These are phyloP conservation scores for Lagenidium sp. DNA, from an alignment of 352 stramenopile genomes.

Conservation along the genomic window DNA sequence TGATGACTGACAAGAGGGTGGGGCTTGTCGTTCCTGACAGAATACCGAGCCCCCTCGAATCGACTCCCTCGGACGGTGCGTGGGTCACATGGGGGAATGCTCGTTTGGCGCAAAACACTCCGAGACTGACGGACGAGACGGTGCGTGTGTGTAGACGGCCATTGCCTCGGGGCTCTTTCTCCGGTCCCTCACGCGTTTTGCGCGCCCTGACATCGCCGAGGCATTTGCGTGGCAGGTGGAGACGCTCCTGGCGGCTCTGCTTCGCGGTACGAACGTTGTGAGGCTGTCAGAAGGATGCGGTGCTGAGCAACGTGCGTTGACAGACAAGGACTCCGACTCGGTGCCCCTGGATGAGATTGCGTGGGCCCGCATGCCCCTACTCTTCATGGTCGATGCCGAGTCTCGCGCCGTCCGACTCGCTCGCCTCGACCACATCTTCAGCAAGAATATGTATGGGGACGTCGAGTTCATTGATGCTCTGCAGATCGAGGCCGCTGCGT, in stretches of 20 bases:
- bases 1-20: no score
- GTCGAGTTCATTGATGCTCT: conserved; percentile 34
- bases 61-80: conserved; percentile 2
- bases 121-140: background rate
- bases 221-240: conserved; percentile 5
- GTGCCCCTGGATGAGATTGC: conserved; percentile 36
- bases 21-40: no score
- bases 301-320: no score
- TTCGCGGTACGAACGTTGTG: conserved; percentile 2
- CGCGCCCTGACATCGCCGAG: background rate
- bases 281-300: no score
- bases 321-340: conserved; percentile 17
- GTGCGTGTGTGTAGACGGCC: conserved; percentile 5
- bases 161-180: conserved; percentile 13
- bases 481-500: conserved; percentile 40
- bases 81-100: no score
- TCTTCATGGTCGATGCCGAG: conserved; percentile 22
- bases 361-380: conserved; percentile 24
- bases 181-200: conserved; percentile 4
- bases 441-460: conserved; percentile 23
- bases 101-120: no score
- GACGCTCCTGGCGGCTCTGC: conserved; percentile 1
- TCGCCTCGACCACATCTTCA: conserved; percentile 30
- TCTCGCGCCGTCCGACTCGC: conserved; percentile 17
- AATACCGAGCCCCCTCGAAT: conserved; percentile 5